Evolutionary conservation across 441 rosid genomes (phyloP).

Genomic region (Flueggea neowawraea): DNA sequence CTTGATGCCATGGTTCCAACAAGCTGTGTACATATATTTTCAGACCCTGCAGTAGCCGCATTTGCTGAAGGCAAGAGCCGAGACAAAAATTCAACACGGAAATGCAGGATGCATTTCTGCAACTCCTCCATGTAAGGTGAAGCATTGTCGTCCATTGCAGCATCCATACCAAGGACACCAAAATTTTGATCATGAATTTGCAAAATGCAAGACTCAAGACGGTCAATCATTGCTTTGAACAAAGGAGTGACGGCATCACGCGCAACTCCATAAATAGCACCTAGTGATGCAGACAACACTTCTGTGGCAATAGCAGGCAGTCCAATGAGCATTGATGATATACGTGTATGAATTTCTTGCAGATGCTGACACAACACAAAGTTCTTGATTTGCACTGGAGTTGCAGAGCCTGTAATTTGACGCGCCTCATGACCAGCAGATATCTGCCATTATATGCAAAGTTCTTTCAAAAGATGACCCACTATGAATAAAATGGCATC

Average conservation of each 20-base stretch:
- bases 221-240: slow-evolving; percentile 91
- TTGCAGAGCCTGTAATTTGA: slow-evolving; percentile 81
- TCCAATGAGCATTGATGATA: slow-evolving; percentile 62
- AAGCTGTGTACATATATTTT: slow-evolving; percentile 87
- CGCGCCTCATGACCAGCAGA: slow-evolving; percentile 97
- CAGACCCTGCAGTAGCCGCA: slow-evolving; percentile 49
- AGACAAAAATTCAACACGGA: slow-evolving; percentile 79
- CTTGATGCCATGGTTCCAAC: slow-evolving; percentile 88
- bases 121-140: slow-evolving; percentile 98
- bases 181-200: slow-evolving; percentile 95
- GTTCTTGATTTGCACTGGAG: slow-evolving; percentile 79
- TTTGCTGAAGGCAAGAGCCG: slow-evolving; percentile 72
- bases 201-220: slow-evolving; percentile 86
- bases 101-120: slow-evolving; percentile 84
- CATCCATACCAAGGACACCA: slow-evolving; percentile 64
- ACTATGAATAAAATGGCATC: background rate
- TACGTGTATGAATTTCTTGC: slow-evolving; percentile 80
- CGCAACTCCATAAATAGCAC: slow-evolving; percentile 78
- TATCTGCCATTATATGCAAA: slow-evolving; percentile 53
- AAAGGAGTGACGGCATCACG: slow-evolving; percentile 84
- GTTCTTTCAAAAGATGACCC: slow-evolving; percentile 8
- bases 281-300: slow-evolving; percentile 72
- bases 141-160: slow-evolving; percentile 80
- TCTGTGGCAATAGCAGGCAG: slow-evolving; percentile 80
- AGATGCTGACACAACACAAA: slow-evolving; percentile 89